Percentiles rank a stretch among this genome's conserved stretches.
These are phyloP conservation scores for Lactifluus rugatus DNA, from an alignment of 768 basidiomycete species.

Conservation along the genomic window DNA sequence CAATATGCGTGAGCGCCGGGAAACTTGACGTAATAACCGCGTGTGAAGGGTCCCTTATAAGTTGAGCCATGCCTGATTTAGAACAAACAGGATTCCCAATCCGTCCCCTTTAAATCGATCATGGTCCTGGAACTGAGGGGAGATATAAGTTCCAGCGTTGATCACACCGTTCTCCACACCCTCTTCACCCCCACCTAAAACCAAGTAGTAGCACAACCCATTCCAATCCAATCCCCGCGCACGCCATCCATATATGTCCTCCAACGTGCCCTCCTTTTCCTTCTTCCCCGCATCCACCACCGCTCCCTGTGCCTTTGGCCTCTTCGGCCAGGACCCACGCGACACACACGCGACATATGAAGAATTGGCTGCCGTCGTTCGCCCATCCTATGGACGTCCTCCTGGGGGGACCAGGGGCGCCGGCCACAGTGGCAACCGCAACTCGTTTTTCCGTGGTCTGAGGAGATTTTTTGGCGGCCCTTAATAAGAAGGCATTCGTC, in stretches of 20 bases:
- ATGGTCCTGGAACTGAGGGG: background rate
- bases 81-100: constrained; percentile 16
- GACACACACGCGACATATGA: constrained; percentile 7
- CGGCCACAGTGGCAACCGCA: background rate
- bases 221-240: too few species aligned
- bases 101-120: background rate
- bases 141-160: background rate
- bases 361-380: constrained; percentile 1
- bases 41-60: background rate
- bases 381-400: background rate
- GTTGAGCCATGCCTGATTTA: constrained; percentile 8
- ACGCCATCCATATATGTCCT: background rate
- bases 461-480: constrained; percentile 2
- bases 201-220: too few species aligned
- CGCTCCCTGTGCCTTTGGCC: constrained; percentile 10
- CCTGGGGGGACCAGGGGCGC: background rate
- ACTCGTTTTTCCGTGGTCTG: background rate
- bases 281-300: constrained; percentile 9
- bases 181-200: background rate
- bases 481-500: background rate
- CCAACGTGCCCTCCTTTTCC: background rate
- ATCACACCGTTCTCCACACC: too few species aligned
- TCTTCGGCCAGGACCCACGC: constrained; percentile 17
- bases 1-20: background rate
- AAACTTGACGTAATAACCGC: background rate